Conservation (phyloP, 164 flowering plant species). For the Cinnamomum chago region DNA sequence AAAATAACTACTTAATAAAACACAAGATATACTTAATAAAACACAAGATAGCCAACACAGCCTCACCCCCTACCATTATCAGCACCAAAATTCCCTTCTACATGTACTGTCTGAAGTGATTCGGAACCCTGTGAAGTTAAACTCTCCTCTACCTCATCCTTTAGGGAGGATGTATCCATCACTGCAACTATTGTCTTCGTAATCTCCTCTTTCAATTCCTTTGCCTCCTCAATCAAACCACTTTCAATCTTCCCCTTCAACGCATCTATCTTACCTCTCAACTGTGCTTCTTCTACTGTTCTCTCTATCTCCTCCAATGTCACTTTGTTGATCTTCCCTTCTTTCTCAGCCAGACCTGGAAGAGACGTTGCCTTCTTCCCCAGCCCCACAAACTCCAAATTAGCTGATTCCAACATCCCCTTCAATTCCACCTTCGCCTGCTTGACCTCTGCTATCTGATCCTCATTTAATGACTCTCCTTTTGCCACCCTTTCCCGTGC, state of each 20-base stretch:
- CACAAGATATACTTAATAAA: too few species aligned
- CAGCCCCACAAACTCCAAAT: slow-evolving; percentile 28
- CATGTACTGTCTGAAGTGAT: neutral
- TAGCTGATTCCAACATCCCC: slow-evolving; percentile 26
- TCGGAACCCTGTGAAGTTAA: slow-evolving; percentile 12
- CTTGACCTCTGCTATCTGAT: slow-evolving; percentile 20
- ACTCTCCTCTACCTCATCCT: slow-evolving; percentile 26
- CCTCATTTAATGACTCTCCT: slow-evolving; percentile 25
- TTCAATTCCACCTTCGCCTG: slow-evolving; percentile 19
- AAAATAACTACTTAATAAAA: too few species aligned
- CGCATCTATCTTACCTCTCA: slow-evolving; percentile 28
- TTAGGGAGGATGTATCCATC: slow-evolving; percentile 21
- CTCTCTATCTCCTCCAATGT: slow-evolving; percentile 26
- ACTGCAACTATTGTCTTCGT: slow-evolving; percentile 24
- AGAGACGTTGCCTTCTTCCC: slow-evolving; percentile 17
- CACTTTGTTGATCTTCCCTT: slow-evolving; percentile 19
- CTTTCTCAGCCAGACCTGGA: slow-evolving; percentile 23
- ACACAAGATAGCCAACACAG: too few species aligned
- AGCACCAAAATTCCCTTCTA: slow-evolving; percentile 12
- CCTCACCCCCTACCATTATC: slow-evolving; percentile 29
- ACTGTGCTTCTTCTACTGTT: slow-evolving; percentile 19
- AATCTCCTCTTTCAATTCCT: slow-evolving; percentile 32
- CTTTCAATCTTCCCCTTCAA: slow-evolving; percentile 23
- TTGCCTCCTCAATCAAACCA: slow-evolving; percentile 21
- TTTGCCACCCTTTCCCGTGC: slow-evolving; percentile 25